A percentile compares a stretch with the other conserved stretches of the same genome.
Evolutionary conservation across 768 basidiomycete species (phyloP).

Genomic region (Termitomyces sp.): DNA sequence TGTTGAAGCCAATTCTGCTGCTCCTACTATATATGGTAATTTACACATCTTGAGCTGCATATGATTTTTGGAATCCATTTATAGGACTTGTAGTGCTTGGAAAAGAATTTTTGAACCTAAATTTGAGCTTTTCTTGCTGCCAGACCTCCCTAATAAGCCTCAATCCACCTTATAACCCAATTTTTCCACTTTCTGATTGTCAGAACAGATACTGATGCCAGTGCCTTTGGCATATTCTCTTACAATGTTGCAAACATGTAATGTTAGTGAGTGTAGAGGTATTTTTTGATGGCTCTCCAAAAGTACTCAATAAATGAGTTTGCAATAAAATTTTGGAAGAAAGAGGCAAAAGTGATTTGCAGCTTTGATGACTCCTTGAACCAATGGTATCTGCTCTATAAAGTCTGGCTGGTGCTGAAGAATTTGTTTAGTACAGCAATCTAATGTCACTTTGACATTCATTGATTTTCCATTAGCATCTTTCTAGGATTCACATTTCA

Average conservation of each 20-base stretch:
- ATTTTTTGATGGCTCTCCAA: not conserved
- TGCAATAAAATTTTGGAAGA: no score
- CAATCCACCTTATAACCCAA: not conserved
- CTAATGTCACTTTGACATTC: not conserved
- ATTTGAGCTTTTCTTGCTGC: slow-evolving; percentile 1
- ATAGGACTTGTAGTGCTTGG: no score
- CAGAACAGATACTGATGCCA: no score
- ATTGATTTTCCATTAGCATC: not conserved
- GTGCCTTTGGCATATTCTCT: no score
- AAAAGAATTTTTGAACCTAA: not conserved
- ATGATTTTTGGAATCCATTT: not conserved
- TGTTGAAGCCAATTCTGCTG: not conserved
- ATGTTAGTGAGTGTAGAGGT: not conserved
- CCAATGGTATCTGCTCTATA: not conserved
- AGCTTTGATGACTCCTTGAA: not conserved
- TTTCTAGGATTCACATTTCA: not conserved
- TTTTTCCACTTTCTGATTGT: not conserved
- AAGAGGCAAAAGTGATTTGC: not conserved
- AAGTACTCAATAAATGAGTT: not conserved
- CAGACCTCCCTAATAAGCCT: not conserved
- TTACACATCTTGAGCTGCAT: not conserved
- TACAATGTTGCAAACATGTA: not conserved
- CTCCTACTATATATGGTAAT: not conserved
- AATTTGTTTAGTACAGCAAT: not conserved
- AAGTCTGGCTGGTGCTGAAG: no score